Evolutionary conservation across 2,329 filamentous ascomycete species (phyloP).

Genomic region (Pseudocercospora pini-densiflorae): DNA sequence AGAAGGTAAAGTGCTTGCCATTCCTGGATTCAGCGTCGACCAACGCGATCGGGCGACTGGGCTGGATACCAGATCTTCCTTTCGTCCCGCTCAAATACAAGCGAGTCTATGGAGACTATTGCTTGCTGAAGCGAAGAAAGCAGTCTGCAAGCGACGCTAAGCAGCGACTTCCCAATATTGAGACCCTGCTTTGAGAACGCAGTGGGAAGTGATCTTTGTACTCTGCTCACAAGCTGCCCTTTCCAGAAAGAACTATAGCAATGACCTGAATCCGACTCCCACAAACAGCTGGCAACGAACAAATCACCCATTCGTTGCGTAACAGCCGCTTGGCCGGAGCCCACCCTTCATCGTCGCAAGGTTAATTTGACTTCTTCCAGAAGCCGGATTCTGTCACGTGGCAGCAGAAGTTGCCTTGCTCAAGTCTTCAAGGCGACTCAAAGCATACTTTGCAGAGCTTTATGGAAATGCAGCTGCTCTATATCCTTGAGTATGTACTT

Average conservation of each 20-base stretch:
- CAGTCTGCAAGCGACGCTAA: slow-evolving; percentile 10
- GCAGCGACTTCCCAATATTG: slow-evolving; percentile 22
- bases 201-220: background rate
- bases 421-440: background rate
- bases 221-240: background rate
- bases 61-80: slow-evolving; percentile 78
- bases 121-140: slow-evolving; percentile 69
- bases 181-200: slow-evolving; percentile 23
- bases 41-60: slow-evolving; percentile 70
- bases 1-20: slow-evolving; percentile 71
- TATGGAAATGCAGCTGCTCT: background rate
- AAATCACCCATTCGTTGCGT: background rate
- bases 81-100: slow-evolving; percentile 71
- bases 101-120: slow-evolving; percentile 87
- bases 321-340: background rate
- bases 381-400: background rate
- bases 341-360: background rate
- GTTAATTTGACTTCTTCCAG: background rate
- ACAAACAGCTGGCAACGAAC: background rate
- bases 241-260: too few relatives aligned
- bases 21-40: slow-evolving; percentile 84
- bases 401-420: background rate
- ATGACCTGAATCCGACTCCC: background rate
- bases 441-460: background rate
- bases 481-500: background rate